Base-by-base conservation (phyloP, 225 moss, liverwort and hornwort species). In the Bryoerythrophyllum caledonicum region DNA sequence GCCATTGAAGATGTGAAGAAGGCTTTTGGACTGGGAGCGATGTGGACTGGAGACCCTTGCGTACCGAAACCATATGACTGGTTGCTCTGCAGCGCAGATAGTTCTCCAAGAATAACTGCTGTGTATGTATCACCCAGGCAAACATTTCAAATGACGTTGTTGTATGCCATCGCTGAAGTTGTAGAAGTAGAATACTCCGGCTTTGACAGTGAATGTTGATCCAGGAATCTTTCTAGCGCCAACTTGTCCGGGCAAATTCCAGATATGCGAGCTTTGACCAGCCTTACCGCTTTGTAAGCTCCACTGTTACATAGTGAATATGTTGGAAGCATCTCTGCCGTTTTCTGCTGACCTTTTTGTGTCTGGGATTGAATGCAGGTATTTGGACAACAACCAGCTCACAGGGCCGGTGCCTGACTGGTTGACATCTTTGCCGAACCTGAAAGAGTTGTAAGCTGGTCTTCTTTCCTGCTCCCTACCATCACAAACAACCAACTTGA, bases 391-490 rank as follows among this genome's bases (percentile, higher is more conserved):
- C 40, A 82, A 79, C 52, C 12, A 10, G 0, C 74, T 82, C 26
- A 74, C 66, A 65, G 79, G 82, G 62, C 24, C 41, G 53, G 56
- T 80, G 17, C 82, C 82, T 1, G 71, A 41, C 19, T 86, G 80
- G 77, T 58, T 82, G 79, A 21, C 40, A 17, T 60, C 51, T 8
- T 2, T 86, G 74, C 76, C 80, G 14, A 82, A 74, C 64, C 77
- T 82, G 74, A 60, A 56, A 70, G 79, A 77, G 56, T 53, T 86
- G 86, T 86, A 82, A 79, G 86, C 60, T 32, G 32, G 3, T 21
- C 24, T 60, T 56, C 9, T 60, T 32, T 59, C 25, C 40, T 8
- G 8, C 54, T 25, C 35, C 41, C 65, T 40, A 10, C 0, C 37
- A 41, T 26, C 16, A 24, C n/a, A 21, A n/a, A 5, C 48, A 60